Base-by-base conservation (phyloP, 108 stramenopile species). In the Schizochytrium sp. region DNA sequence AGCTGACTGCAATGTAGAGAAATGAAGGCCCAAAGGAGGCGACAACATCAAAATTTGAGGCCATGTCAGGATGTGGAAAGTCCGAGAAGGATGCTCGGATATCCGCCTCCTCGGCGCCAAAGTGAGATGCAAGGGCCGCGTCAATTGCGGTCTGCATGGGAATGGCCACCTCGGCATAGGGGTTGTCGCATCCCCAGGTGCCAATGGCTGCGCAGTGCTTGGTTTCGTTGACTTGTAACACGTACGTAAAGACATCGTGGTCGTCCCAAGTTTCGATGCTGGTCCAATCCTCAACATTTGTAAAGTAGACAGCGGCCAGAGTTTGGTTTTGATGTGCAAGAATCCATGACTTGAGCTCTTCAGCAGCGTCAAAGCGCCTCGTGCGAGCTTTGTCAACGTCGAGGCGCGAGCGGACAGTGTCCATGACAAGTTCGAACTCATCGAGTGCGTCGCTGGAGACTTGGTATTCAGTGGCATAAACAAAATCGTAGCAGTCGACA, bases 61-160 rank as follows among this genome's bases (percentile, higher is more conserved):
- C 43, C 76, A 83, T 83, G 51, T 83, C 76, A 21, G 76, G 76
- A 28, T 83, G 76, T 12, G 76, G 76, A 83, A 83, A 83, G 76
- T 83, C 76, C n/a, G 76, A 83, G 2, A 83, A 83, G 19, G 45
- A 53, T 53, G 76, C 76, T 14, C 12, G 45, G 51, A 83, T 83
- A 14, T 47, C n/a, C 51, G 76, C 48, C 43, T 45, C 10, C 51
- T 53, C 76, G 25, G 18, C 23, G 25, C 48, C 76, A 53, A 83
- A 83, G 51, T 53, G 25, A 12, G 45, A 53, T 1, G 76, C 76
- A 10, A 83, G 51, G 14, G 76, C 76, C 8, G 19, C 45, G 51
- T 83, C 76, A 12, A 83, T 53, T 6, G 76, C 45, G 18, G 51
- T 53, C 28, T 83, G 76, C 4, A 83, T 8, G 19, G 76, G 76